These are phyloP conservation scores for Colletotrichum spaethianum DNA, from an alignment of 2,329 filamentous ascomycete genomes.

Conservation along the genomic window DNA sequence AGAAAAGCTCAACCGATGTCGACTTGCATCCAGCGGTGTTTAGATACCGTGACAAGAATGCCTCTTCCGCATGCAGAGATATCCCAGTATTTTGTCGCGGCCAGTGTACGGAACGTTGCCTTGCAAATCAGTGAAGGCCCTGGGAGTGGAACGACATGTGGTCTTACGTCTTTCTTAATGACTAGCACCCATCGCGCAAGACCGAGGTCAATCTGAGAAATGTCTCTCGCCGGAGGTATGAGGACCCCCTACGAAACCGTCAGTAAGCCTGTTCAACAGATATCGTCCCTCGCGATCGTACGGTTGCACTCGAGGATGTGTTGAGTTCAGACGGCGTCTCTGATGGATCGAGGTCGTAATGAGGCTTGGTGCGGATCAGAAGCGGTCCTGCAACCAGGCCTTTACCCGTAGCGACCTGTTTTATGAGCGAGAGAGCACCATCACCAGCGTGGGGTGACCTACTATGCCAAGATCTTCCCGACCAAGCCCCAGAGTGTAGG, in stretches of 20 bases:
- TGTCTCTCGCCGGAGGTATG: constrained; percentile 68
- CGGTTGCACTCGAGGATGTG: constrained; percentile 47
- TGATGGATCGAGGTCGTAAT: constrained; percentile 41
- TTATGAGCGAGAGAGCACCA: not conserved
- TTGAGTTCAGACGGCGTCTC: constrained; percentile 46
- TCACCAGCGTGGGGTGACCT: constrained; percentile 44
- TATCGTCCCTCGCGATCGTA: constrained; percentile 43
- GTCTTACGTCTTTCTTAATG: constrained; percentile 81
- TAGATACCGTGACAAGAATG: constrained; percentile 75
- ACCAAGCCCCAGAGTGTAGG: constrained; percentile 75
- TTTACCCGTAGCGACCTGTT: constrained; percentile 80
- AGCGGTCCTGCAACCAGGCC: constrained; percentile 77
- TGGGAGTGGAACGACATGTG: too few species aligned
- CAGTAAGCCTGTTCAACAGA: not conserved
- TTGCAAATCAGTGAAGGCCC: constrained; percentile 50
- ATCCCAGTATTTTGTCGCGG: constrained; percentile 69
- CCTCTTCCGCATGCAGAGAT: constrained; percentile 66
- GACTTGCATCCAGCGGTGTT: not conserved
- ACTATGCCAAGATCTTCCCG: constrained; percentile 81
- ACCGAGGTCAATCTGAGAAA: constrained; percentile 65
- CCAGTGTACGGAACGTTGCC: constrained; percentile 82
- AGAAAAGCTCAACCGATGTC: constrained; percentile 5
- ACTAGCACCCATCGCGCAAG: constrained; percentile 76
- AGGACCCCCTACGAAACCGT: constrained; percentile 69
- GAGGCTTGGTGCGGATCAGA: constrained; percentile 49